Evolutionary conservation across 352 stramenopile species (phyloP).

Genomic region (Globisporangium nagaii): DNA sequence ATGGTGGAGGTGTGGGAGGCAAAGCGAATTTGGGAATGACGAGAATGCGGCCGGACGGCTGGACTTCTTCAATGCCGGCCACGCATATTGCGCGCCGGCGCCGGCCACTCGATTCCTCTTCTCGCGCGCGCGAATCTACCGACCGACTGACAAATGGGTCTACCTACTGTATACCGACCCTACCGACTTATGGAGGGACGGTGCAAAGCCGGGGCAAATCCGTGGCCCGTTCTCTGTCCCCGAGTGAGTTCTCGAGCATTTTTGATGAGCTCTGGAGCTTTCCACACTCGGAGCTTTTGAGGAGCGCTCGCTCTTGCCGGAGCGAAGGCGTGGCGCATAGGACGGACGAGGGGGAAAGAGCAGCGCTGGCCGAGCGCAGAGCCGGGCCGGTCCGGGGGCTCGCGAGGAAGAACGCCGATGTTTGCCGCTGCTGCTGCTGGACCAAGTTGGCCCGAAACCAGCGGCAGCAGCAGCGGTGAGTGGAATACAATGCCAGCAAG

Average conservation of each 20-base stretch:
- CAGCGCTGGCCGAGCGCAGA: not conserved
- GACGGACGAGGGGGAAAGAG: not conserved
- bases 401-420: too few species aligned
- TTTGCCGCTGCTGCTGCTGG: too few species aligned
- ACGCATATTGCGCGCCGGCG: slow-evolving; percentile 1
- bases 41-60: not conserved
- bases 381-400: too few species aligned
- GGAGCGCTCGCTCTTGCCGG: too few species aligned
- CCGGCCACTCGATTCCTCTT: slow-evolving; percentile 10
- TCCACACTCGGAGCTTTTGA: too few species aligned
- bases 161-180: slow-evolving; percentile 7
- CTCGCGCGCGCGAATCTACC: slow-evolving; percentile 9
- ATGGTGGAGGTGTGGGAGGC: not conserved
- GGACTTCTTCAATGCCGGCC: not conserved
- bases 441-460: too few species aligned
- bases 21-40: slow-evolving; percentile 10
- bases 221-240: too few species aligned
- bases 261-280: too few species aligned
- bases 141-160: slow-evolving; percentile 4
- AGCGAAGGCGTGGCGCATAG: not conserved
- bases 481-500: too few species aligned
- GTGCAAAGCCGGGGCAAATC: too few species aligned
- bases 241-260: too few species aligned
- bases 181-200: slow-evolving; percentile 12
- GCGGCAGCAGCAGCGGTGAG: too few species aligned